A percentile compares a stretch with the other conserved stretches of the same genome.
Conservation (phyloP, 352 stramenopile species). For the Globisporangium emineosum region DNA sequence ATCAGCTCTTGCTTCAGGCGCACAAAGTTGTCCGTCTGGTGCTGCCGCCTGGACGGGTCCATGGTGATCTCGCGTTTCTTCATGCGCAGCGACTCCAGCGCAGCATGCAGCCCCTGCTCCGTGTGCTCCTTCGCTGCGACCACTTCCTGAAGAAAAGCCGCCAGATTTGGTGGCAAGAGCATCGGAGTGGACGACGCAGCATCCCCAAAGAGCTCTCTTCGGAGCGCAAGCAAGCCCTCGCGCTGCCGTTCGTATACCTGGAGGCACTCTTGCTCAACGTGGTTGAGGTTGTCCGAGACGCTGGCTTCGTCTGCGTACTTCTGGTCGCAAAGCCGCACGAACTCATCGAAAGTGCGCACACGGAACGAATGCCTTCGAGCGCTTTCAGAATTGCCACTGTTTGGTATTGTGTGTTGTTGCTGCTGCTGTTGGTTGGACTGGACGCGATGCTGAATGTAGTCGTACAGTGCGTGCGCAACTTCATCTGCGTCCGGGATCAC, state of each 20-base stretch:
- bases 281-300: constrained; percentile 3
- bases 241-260: constrained; percentile 4
- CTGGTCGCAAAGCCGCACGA: constrained; percentile 14
- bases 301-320: constrained; percentile 5
- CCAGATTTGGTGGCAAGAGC: constrained; percentile 90
- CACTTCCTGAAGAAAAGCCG: constrained; percentile 33
- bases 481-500: constrained; percentile 14
- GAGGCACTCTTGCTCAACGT: constrained; percentile 9
- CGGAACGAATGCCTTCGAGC: constrained; percentile 46
- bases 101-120: constrained; percentile 12
- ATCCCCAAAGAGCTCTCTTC: constrained; percentile 14
- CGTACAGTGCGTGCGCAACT: constrained; percentile 16
- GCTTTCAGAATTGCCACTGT: constrained; percentile 45
- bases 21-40: constrained; percentile 7
- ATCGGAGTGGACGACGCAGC: constrained; percentile 60
- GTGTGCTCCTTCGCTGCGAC: constrained; percentile 11
- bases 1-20: constrained; percentile 41
- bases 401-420: neutral
- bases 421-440: neutral
- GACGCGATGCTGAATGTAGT: constrained; percentile 9
- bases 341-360: constrained; percentile 15
- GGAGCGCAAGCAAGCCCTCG: constrained; percentile 1
- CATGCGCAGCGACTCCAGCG: constrained; percentile 12
- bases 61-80: constrained; percentile 16
- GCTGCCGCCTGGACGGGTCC: constrained; percentile 11